Percentiles rank a stretch among this genome's conserved stretches.
phyloP scores from a whole-genome alignment of 768 basidiomycete species.

The Suillus americanus region DNA sequence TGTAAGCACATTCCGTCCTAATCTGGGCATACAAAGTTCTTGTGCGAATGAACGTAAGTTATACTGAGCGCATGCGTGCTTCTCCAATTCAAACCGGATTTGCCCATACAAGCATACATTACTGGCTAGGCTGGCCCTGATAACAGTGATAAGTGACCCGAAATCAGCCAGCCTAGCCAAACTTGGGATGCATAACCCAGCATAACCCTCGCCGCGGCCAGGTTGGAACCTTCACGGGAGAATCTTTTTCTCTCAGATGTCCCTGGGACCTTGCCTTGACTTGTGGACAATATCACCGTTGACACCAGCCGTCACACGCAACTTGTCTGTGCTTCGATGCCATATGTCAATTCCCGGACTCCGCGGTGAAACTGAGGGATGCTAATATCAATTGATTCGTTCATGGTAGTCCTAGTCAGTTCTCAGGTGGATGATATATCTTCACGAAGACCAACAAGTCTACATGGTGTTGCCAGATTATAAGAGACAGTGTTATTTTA shows the following conservation, averaged over 20 bases:
- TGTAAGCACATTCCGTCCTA: background rate
- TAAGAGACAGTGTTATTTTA: too few species aligned
- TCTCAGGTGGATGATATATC: too few species aligned
- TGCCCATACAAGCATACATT: background rate
- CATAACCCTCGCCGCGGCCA: background rate
- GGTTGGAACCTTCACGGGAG: background rate
- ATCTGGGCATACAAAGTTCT: too few species aligned
- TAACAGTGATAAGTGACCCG: background rate
- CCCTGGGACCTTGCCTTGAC: background rate
- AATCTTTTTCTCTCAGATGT: background rate
- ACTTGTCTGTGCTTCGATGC: background rate
- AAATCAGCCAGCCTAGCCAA: background rate
- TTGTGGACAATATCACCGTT: background rate
- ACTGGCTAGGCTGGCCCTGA: background rate
- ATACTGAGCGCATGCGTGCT: too few species aligned
- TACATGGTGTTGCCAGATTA: too few species aligned
- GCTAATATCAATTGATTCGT: too few species aligned
- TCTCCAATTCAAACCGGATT: too few species aligned
- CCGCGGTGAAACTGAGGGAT: background rate
- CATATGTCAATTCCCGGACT: background rate
- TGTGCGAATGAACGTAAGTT: background rate
- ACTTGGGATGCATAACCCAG: too few species aligned
- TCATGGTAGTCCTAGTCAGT: too few species aligned
- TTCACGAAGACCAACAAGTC: too few species aligned
- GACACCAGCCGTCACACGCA: background rate